Evolutionary conservation across 208 protist species (phyloP), one percentile per base, ranked within the genome.

Genomic region (Trichomonas tenax): DNA sequence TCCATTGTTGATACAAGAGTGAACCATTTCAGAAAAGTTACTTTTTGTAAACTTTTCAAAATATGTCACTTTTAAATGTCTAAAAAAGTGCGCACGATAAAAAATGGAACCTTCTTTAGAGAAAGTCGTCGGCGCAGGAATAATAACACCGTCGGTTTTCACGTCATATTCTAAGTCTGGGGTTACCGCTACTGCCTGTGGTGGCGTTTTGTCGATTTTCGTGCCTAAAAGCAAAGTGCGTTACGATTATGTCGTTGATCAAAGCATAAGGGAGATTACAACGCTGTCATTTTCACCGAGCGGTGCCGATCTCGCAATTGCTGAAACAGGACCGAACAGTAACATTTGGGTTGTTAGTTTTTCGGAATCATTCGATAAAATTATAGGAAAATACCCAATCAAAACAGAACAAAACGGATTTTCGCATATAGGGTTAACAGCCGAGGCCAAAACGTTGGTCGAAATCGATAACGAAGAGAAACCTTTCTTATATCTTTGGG

Each of bases 351-450:
- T 93, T 34, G 40, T 93, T 38, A 51, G 44, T 38, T 93, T 93
- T 93, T 93, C 86, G 36, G 86, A 93, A 23, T 8, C 41, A 38
- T 93, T 58, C 31, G 86, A 93, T 17, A 93, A 51, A 93, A 93
- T 93, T 38, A 34, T 51, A 34, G 14, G 40, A 34, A 93, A 48
- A 51, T n/a, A 34, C 26, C 40, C 41, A 93, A 38, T 51, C 15
- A 41, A 41, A 38, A 93, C 86, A 93, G 45, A 23, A 93, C 40
- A 93, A 93, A 93, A 93, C 31, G 86, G 86, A 15, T 93, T 93
- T 93, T 93, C 86, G 38, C 46, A 44, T 51, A 14, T 93, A 38
- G 86, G 40, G 0, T 17, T 93, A 11, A 51, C 11, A 26, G n/a
- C 86, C 3, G 44, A 48, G 38, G 17, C 9, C n/a, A 44, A 44